phyloP scores from a whole-genome alignment of 2,329 filamentous ascomycete genomes.

The Penicillium sp. region DNA sequence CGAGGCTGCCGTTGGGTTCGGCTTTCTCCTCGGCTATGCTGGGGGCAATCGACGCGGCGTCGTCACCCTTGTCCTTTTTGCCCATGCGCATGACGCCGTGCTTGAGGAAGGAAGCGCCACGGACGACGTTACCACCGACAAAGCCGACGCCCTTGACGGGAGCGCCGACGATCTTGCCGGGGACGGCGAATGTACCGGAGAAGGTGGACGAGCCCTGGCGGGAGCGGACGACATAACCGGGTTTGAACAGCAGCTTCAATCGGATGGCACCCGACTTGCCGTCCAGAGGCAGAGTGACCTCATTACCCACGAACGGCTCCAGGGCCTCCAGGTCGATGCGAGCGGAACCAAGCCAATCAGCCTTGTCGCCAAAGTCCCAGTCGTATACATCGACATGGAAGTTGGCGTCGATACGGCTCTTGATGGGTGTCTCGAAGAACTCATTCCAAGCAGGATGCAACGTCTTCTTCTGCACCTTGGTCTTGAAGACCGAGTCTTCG shows the following conservation, averaged over 20 bases:
- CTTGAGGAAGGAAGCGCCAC: conserved; percentile 84
- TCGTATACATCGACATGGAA: conserved; percentile 83
- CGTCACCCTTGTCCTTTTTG: conserved; percentile 48
- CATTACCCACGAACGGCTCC: conserved; percentile 77
- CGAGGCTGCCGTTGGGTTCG: conserved; percentile 11
- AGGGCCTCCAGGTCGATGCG: conserved; percentile 70
- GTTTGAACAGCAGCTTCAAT: conserved; percentile 83
- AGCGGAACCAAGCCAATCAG: conserved; percentile 78
- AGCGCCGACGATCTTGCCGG: conserved; percentile 85
- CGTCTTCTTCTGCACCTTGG: conserved; percentile 94
- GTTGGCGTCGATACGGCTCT: conserved; percentile 76
- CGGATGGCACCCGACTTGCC: conserved; percentile 83
- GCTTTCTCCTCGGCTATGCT: conserved; percentile 22
- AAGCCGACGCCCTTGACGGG: conserved; percentile 89
- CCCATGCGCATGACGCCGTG: conserved; percentile 64
- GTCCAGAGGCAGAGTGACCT: conserved; percentile 69
- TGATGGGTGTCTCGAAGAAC: conserved; percentile 77
- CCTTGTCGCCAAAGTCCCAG: conserved; percentile 94
- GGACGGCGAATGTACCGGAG: conserved; percentile 78
- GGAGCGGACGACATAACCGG: conserved; percentile 80
- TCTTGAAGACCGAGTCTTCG: conserved; percentile 86
- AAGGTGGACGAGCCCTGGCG: conserved; percentile 91
- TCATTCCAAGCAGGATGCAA: conserved; percentile 94
- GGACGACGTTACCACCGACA: conserved; percentile 76
- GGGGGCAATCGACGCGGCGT: conserved; percentile 27